phyloP scores from a whole-genome alignment of 345 rosid genomes.

The Cardamine chenopodiifolia region DNA sequence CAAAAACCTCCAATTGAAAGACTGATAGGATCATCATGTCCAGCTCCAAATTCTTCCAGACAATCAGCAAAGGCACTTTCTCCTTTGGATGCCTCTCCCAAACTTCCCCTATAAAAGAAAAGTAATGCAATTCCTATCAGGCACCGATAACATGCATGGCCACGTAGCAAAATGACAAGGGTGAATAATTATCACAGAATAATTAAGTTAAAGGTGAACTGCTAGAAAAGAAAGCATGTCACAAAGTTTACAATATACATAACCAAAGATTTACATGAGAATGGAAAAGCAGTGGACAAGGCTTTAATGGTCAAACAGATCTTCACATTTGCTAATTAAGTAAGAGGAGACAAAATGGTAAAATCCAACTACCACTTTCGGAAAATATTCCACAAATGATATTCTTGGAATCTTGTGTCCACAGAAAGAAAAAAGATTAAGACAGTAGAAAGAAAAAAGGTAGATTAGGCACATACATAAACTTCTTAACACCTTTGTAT shows the following conservation, averaged over 20 bases:
- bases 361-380: constrained; percentile 4
- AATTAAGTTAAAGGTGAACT: neutral
- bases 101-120: constrained; percentile 55
- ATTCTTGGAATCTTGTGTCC: neutral
- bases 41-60: constrained; percentile 82
- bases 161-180: constrained; percentile 6
- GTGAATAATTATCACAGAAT: neutral
- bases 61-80: constrained; percentile 71
- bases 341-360: constrained; percentile 16
- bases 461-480: constrained; percentile 54
- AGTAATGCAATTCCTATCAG: neutral
- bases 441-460: neutral
- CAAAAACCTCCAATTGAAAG: constrained; percentile 85
- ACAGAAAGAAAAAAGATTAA: neutral
- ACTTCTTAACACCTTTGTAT: constrained; percentile 64
- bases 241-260: neutral
- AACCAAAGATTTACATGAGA: constrained; percentile 4
- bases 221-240: neutral
- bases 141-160: neutral
- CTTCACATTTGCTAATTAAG: neutral
- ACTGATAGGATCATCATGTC: constrained; percentile 85
- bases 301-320: constrained; percentile 7
- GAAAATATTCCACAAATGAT: constrained; percentile 13
- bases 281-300: neutral
- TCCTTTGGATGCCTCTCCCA: constrained; percentile 73